phyloP scores from a whole-genome alignment of 2,329 filamentous ascomycete species.

The Hortaea werneckii region DNA sequence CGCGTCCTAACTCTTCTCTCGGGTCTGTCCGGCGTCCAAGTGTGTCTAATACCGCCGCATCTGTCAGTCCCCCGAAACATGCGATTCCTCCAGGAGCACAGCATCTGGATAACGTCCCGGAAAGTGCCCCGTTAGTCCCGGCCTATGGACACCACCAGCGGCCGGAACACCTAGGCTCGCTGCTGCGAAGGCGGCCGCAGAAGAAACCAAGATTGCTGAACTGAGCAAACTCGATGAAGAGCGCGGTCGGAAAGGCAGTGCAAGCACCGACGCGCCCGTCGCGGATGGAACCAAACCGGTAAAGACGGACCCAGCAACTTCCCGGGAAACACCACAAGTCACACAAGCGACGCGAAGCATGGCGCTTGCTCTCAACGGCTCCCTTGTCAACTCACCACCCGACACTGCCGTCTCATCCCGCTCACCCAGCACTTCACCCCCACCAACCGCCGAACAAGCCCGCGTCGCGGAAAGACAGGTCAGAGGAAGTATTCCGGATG shows the following conservation, averaged over 20 bases:
- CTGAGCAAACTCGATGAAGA: background rate
- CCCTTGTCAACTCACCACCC: background rate
- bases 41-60: background rate
- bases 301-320: slow-evolving; percentile 6
- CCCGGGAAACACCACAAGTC: background rate
- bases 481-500: slow-evolving; percentile 1
- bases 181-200: background rate
- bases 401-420: background rate
- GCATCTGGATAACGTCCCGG: background rate
- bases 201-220: background rate
- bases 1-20: slow-evolving; percentile 1
- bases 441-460: background rate
- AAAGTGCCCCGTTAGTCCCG: slow-evolving; percentile 3
- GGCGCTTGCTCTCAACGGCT: slow-evolving; percentile 1
- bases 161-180: slow-evolving; percentile 12
- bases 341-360: background rate
- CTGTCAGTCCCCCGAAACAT: background rate
- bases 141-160: slow-evolving; percentile 31
- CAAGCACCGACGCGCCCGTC: background rate
- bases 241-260: background rate
- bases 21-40: slow-evolving; percentile 1
- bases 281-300: slow-evolving; percentile 5
- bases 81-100: background rate
- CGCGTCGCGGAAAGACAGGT: background rate
- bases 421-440: background rate